phyloP scores from a whole-genome alignment of 179 eudicot species.

The Vitellaria paradoxa region DNA sequence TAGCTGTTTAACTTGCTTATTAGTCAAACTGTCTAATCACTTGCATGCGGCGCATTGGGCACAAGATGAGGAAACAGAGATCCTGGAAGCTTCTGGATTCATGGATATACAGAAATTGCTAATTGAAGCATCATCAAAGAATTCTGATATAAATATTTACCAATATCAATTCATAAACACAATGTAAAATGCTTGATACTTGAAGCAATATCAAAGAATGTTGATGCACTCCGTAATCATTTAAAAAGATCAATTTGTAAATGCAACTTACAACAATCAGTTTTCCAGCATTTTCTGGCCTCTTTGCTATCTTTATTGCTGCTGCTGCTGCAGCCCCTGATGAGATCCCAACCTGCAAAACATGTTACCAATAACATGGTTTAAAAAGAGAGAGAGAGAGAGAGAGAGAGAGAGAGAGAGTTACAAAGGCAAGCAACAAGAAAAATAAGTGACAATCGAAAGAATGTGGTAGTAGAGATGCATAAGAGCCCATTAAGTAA shows the following conservation, averaged over 20 bases:
- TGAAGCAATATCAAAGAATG: too few species aligned
- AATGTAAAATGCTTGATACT: too few species aligned
- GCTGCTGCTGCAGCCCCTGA: slow-evolving; percentile 52
- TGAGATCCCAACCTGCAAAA: slow-evolving; percentile 36
- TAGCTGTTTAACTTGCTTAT: too few species aligned
- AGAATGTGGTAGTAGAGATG: background rate
- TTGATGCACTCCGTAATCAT: background rate
- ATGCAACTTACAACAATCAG: slow-evolving; percentile 24
- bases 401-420: background rate
- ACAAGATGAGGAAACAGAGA: too few species aligned
- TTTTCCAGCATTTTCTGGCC: slow-evolving; percentile 42
- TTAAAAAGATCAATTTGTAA: background rate
- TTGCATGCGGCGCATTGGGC: too few species aligned
- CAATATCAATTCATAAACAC: too few species aligned
- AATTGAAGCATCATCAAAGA: background rate
- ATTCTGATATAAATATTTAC: background rate
- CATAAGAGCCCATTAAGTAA: background rate
- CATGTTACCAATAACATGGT: background rate
- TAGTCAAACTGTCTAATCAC: too few species aligned
- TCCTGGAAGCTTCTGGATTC: too few species aligned
- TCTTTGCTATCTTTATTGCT: slow-evolving; percentile 36
- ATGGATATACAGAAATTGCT: too few species aligned
- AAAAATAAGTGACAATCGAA: background rate
- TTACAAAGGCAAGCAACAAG: background rate
- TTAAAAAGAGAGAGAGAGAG: background rate